Conservation (phyloP, 139 green algal genomes). For the Spirogloea muscicola region DNA sequence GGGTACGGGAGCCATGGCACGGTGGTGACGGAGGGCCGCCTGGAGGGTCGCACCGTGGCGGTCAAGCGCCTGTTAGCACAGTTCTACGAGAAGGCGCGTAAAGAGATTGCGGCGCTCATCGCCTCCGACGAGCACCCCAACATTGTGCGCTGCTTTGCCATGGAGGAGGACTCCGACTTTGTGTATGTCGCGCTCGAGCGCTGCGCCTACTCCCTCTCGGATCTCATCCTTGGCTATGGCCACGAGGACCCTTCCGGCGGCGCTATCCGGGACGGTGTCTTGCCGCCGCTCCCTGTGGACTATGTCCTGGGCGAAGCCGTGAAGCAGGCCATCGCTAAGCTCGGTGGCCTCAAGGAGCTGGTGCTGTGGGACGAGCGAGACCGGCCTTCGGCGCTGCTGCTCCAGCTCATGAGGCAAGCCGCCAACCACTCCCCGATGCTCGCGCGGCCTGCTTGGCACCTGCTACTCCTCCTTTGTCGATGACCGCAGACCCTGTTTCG, state of each 20-base stretch:
- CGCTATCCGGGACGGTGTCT: background rate
- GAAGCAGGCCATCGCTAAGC: background rate
- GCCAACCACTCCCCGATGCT: too few species aligned
- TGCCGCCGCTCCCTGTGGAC: background rate
- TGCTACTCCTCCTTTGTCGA: too few species aligned
- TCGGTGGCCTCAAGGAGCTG: background rate
- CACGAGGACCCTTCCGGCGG: too few species aligned
- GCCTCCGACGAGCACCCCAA: constrained; percentile 92
- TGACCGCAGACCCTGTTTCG: too few species aligned
- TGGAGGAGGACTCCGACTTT: constrained; percentile 96
- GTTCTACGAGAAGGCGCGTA: constrained; percentile 65
- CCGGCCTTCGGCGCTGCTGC: constrained; percentile 1
- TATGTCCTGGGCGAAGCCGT: background rate
- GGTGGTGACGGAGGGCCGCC: constrained; percentile 53
- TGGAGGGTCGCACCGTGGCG: constrained; percentile 50
- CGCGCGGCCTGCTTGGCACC: too few species aligned
- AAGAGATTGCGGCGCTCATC: constrained; percentile 91
- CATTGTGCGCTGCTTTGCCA: constrained; percentile 87
- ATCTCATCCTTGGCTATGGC: constrained; percentile 44
- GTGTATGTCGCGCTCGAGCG: constrained; percentile 95
- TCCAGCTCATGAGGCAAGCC: constrained; percentile 42
- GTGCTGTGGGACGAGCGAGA: constrained; percentile 18
- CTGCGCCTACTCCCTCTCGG: constrained; percentile 64
- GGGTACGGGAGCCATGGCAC: constrained; percentile 59
- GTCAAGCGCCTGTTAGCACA: constrained; percentile 53